Conservation (phyloP, 108 stramenopile species). For the Conticribra guillardii region DNA sequence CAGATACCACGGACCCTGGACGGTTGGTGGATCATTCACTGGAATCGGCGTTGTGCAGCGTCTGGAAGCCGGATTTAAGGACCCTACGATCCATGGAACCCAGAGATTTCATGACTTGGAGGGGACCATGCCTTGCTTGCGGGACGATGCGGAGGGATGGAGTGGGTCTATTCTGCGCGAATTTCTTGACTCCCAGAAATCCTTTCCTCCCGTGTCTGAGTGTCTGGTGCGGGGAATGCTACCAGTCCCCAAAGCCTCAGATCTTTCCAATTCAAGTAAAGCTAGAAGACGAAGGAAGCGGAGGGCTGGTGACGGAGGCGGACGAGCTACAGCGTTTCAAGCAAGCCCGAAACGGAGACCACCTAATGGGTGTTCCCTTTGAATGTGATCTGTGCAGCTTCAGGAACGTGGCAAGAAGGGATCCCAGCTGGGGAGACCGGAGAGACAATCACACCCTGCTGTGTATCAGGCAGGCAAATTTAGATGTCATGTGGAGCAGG, state of each 20-base stretch:
- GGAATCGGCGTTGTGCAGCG: constrained; percentile 1
- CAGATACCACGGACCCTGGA: constrained; percentile 34
- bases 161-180: constrained; percentile 53
- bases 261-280: constrained; percentile 16
- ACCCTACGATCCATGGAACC: constrained; percentile 30
- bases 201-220: constrained; percentile 33
- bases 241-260: neutral
- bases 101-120: constrained; percentile 47
- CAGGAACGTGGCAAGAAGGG: constrained; percentile 26
- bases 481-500: constrained; percentile 57
- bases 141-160: constrained; percentile 8
- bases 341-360: constrained; percentile 35
- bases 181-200: constrained; percentile 34
- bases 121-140: constrained; percentile 41
- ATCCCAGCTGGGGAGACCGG: constrained; percentile 5
- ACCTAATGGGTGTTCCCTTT: constrained; percentile 46
- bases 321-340: neutral
- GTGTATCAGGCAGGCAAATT: constrained; percentile 33
- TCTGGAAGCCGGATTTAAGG: constrained; percentile 20
- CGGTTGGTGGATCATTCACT: neutral
- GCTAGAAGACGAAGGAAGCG: constrained; percentile 15
- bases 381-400: constrained; percentile 64
- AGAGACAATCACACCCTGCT: neutral
- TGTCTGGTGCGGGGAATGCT: constrained; percentile 52
- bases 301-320: neutral